Evolutionary conservation across 148 eudicot species (phyloP).

Genomic region (Rhododendron ovatum): DNA sequence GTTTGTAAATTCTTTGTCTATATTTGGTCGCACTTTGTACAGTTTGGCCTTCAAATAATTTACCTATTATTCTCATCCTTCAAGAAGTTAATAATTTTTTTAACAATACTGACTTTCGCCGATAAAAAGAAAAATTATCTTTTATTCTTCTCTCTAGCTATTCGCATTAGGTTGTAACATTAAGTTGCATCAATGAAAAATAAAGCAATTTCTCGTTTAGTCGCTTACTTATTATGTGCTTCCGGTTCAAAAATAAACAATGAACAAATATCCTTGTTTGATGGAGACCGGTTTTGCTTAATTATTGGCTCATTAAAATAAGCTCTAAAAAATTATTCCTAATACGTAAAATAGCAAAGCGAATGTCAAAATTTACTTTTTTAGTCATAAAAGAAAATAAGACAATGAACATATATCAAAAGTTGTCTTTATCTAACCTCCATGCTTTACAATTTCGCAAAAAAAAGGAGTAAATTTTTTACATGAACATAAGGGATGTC

Average conservation of each 20-base stretch:
- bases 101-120: no score
- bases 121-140: no score
- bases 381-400: no score
- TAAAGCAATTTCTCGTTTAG: neutral
- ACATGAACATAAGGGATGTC: no score
- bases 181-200: neutral
- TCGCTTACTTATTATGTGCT: neutral
- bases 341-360: neutral
- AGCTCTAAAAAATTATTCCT: neutral
- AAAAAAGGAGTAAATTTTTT: neutral
- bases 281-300: neutral
- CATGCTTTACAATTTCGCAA: neutral
- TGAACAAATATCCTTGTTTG: neutral
- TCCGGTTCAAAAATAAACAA: neutral
- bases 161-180: neutral
- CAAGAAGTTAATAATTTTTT: no score
- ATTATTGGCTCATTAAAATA: neutral
- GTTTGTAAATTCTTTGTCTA: neutral
- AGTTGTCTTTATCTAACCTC: no score
- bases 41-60: neutral
- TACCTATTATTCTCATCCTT: neutral
- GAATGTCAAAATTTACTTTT: neutral
- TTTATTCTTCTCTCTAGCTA: no score
- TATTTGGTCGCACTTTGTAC: no score
- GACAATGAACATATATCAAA: neutral